Evolutionary conservation across 495 filamentous ascomycete genomes (phyloP).

Genomic region (Hyaloscypha finlandica): DNA sequence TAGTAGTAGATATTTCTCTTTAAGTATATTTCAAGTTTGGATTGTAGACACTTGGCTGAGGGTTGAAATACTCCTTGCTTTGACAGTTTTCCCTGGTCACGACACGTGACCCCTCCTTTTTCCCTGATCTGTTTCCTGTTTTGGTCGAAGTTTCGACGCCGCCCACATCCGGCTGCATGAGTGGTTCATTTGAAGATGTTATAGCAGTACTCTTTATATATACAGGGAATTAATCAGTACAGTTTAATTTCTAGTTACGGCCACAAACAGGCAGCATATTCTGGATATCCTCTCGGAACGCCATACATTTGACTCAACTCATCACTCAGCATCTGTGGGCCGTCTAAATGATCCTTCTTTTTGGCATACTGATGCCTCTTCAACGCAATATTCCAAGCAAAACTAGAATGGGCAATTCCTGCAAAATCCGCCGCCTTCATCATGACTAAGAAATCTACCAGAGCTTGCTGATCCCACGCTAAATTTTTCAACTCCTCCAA

Average conservation of each 20-base stretch:
- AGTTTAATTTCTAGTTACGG: not conserved
- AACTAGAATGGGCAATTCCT: conserved; percentile 26
- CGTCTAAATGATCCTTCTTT: conserved; percentile 5
- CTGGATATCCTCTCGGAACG: conserved; percentile 7
- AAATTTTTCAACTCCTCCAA: conserved; percentile 13
- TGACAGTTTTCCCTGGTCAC: too few species aligned
- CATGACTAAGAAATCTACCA: conserved; percentile 31
- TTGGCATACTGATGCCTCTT: conserved; percentile 20
- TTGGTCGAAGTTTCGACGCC: too few species aligned
- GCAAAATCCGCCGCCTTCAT: conserved; percentile 25
- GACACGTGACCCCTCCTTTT: too few species aligned
- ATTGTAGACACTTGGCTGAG: too few species aligned
- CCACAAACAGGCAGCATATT: conserved; percentile 21
- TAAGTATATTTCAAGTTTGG: too few species aligned
- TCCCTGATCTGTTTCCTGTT: too few species aligned
- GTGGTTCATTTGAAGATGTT: too few species aligned
- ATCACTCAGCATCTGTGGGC: conserved; percentile 17
- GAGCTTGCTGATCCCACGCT: conserved; percentile 27
- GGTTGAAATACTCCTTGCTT: too few species aligned
- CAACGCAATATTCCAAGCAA: conserved; percentile 31
- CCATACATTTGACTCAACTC: conserved; percentile 21
- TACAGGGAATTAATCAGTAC: too few species aligned
- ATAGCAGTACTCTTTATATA: too few species aligned
- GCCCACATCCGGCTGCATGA: too few species aligned
- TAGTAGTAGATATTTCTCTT: too few species aligned